Base-by-base conservation (phyloP, 495 filamentous ascomycete species). In the Penicillium salamii region DNA sequence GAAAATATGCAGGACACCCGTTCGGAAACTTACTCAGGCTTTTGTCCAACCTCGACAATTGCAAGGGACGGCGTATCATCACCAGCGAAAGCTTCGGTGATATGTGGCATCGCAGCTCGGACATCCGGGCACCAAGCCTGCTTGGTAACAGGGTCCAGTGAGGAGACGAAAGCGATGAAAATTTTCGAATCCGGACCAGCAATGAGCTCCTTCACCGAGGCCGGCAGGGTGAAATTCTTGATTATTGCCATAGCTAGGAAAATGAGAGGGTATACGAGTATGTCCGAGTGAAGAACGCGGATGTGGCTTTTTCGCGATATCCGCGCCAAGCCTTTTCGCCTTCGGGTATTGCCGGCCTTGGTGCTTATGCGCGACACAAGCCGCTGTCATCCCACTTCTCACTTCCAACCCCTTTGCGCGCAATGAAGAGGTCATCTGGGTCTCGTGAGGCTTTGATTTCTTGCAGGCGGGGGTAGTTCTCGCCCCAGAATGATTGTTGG, bases 71-170 rank as follows among this genome's bases (percentile, higher is more conserved):
- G 63, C 1, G 56, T 49, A 36, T 55, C 50, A 11, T 47, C 42
- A 0, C 13, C 35, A 1, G 45, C 38, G 43, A 68, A 68, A 2
- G 65, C 57, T 5, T 49, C 23, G 26, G 57, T 38, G 43, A 68
- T 54, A 29, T 46, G 31, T 7, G 65, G 65, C 49, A 66, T 41
- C 0, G 63, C 63, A 32, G 61, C 63, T 8, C 58, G 55, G 17
- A 68, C 65, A 34, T 68, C 65, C 1, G 65, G 65, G 26, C 65
- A 68, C 65, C 65, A 68, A 5, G 65, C 43, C 33, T 62, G 57
- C 15, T 54, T 50, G 28, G 65, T 68, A 2, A 45, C 44, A 3
- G 63, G 48, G 21, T 68, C 65, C 20, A 46, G 13, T 29, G 54
- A 58, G 20, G 63, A 54, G 31, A 59, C 43, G 42, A 68, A 68